A percentile compares a stretch with the other conserved stretches of the same genome.
Conservation (phyloP, 1,284 basidiomycete species). For the Xanthoconium separans region DNA sequence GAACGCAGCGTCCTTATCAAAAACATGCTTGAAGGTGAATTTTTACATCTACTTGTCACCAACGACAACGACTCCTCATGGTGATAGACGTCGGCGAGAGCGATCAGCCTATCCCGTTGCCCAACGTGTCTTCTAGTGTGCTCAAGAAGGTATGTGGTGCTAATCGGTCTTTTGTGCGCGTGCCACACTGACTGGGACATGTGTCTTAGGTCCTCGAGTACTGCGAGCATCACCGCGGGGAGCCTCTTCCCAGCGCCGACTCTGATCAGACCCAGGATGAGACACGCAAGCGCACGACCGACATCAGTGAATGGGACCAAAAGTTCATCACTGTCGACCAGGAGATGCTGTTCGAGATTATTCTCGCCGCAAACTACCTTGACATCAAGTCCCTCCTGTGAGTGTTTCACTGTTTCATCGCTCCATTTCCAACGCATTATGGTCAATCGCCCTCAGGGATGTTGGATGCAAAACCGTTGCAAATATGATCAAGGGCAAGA, state of each 20-base stretch:
- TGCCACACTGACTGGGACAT: slow-evolving; percentile 5
- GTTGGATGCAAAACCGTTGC: slow-evolving; percentile 99
- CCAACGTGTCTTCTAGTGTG: slow-evolving; percentile 95
- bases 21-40: slow-evolving; percentile 97
- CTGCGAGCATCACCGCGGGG: slow-evolving; percentile 97
- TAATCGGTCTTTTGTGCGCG: slow-evolving; percentile 2
- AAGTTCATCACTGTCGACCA: slow-evolving; percentile 98
- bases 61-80: neutral
- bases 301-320: slow-evolving; percentile 99
- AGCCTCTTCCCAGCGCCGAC: slow-evolving; percentile 89
- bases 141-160: slow-evolving; percentile 79
- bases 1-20: slow-evolving; percentile 97
- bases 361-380: slow-evolving; percentile 98
- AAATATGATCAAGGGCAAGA: slow-evolving; percentile 99
- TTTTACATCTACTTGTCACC: neutral
- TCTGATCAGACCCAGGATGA: slow-evolving; percentile 84
- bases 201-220: slow-evolving; percentile 87
- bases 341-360: slow-evolving; percentile 98
- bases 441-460: slow-evolving; percentile 56
- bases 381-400: slow-evolving; percentile 99
- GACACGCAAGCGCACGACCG: slow-evolving; percentile 95
- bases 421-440: neutral
- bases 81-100: slow-evolving; percentile 85
- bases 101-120: slow-evolving; percentile 92
- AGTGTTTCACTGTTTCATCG: slow-evolving; percentile 31